Evolutionary conservation across 2,329 filamentous ascomycete species (phyloP).

Genomic region (Colletotrichum chrysophilum): DNA sequence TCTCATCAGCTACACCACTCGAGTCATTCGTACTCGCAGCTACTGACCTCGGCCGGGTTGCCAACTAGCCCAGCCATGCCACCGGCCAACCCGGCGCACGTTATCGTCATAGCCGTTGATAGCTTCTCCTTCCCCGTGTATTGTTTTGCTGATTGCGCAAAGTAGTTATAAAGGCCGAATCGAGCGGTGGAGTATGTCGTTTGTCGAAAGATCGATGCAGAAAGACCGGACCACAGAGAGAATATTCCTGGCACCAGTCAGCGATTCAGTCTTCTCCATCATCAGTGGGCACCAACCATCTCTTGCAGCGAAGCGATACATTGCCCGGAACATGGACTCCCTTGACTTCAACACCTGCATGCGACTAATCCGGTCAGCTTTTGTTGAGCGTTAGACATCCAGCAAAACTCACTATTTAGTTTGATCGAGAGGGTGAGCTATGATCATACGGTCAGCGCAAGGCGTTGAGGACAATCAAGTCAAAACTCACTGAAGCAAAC

Average conservation of each 20-base stretch:
- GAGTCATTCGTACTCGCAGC: not conserved
- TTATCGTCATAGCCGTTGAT: constrained; percentile 37
- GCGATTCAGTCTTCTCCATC: not conserved
- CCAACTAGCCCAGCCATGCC: constrained; percentile 48
- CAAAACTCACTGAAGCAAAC: constrained; percentile 46
- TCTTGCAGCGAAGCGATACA: constrained; percentile 41
- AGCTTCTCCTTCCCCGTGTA: constrained; percentile 33
- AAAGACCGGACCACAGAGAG: constrained; percentile 48
- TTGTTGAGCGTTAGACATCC: fast-evolving
- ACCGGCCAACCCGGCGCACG: constrained; percentile 43
- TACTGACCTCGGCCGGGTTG: constrained; percentile 45
- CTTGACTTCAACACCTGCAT: constrained; percentile 49
- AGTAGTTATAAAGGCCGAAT: constrained; percentile 45
- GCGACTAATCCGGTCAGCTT: constrained; percentile 31
- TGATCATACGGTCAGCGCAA: not conserved
- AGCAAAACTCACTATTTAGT: constrained; percentile 45
- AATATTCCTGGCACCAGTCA: constrained; percentile 34
- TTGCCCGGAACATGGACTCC: constrained; percentile 42
- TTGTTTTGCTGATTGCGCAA: constrained; percentile 33
- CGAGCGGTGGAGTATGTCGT: constrained; percentile 49
- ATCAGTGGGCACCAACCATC: constrained; percentile 34
- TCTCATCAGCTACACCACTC: not conserved
- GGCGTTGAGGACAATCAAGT: not conserved
- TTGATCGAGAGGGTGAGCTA: constrained; percentile 49
- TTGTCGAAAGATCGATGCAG: constrained; percentile 48